Evolutionary conservation across 2,329 filamentous ascomycete genomes (phyloP).

Genomic region (Ceratocystis destructans): DNA sequence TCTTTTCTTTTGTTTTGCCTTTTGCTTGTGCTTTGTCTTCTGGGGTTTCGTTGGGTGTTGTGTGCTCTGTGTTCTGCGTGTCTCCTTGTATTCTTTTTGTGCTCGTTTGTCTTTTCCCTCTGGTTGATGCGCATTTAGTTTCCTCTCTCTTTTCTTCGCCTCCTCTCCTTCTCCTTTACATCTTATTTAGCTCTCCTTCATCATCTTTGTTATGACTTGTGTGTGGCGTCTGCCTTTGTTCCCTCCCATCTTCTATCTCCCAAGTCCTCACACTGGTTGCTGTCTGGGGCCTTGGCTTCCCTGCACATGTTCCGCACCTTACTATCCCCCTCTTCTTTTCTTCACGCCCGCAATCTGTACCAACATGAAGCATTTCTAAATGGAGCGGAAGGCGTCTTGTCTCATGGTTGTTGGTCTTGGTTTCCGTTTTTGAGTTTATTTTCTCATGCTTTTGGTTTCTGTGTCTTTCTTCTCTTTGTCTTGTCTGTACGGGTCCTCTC

Average conservation of each 20-base stretch:
- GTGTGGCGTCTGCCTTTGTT: background rate
- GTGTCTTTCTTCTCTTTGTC: background rate
- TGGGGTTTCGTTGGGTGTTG: background rate
- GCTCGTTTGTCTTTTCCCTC: constrained; percentile 8
- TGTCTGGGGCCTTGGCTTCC: background rate
- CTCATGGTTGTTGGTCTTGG: background rate
- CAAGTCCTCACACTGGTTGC: background rate
- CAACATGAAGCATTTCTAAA: constrained; percentile 5
- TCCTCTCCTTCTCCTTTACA: background rate
- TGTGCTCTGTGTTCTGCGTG: background rate
- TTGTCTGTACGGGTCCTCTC: background rate
- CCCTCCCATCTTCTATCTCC: background rate
- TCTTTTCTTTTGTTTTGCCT: background rate
- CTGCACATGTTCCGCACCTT: background rate
- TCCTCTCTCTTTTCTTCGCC: constrained; percentile 5
- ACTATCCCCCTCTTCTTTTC: background rate
- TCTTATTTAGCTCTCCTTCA: background rate
- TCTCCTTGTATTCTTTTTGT: constrained; percentile 3
- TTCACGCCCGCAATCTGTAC: background rate
- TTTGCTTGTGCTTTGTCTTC: background rate
- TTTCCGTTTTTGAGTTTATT: background rate
- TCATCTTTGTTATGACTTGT: constrained; percentile 6
- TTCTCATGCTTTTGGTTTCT: background rate
- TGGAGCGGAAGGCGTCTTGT: background rate
- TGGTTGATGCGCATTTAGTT: constrained; percentile 2